Conservation (phyloP, 331 rosid species). For the Acacia pycnantha region DNA sequence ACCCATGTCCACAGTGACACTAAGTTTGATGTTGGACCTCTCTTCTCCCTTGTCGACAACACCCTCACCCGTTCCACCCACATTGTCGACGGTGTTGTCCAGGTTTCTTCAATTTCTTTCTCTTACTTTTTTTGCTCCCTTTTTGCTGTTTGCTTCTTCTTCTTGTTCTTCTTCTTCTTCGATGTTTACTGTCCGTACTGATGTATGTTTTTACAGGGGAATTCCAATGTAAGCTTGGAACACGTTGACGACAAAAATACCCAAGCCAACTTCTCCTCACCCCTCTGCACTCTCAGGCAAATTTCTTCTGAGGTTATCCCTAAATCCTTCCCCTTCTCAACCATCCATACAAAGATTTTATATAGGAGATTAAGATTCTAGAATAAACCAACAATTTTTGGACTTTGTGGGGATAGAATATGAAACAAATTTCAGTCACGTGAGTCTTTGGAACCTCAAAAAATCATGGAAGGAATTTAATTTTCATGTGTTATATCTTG, state of each 20-base stretch:
- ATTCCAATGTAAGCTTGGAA: constrained; percentile 36
- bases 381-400: neutral
- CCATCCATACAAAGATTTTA: neutral
- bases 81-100: constrained; percentile 49
- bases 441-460: neutral
- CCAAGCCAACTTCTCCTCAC: constrained; percentile 38
- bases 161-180: neutral
- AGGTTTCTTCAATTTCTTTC: constrained; percentile 25
- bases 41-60: constrained; percentile 40
- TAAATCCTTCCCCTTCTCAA: neutral
- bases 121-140: neutral
- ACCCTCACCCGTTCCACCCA: constrained; percentile 49
- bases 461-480: neutral
- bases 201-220: constrained; percentile 38
- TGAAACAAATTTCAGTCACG: neutral
- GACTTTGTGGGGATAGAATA: neutral
- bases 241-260: constrained; percentile 44
- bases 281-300: constrained; percentile 53
- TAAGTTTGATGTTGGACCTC: constrained; percentile 42
- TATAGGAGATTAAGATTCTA: neutral
- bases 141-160: neutral
- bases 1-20: constrained; percentile 55
- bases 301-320: constrained; percentile 46
- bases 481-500: neutral
- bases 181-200: neutral